phyloP scores from a whole-genome alignment of 148 eudicot species.

The Heliosperma pusillum region DNA sequence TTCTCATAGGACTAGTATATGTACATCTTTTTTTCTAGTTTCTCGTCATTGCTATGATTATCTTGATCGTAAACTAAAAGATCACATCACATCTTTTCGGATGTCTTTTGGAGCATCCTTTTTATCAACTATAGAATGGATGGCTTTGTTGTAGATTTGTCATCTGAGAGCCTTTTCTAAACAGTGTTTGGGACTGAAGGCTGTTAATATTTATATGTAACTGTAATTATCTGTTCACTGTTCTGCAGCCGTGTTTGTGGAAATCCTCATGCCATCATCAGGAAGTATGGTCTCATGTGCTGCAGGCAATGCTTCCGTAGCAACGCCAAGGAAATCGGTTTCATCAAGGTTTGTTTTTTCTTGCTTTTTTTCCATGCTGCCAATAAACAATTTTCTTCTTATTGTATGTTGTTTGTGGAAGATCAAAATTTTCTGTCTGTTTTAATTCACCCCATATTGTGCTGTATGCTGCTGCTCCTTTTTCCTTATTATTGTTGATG shows the following conservation, averaged over 20 bases:
- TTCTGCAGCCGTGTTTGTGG: constrained; percentile 31
- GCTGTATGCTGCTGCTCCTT: neutral
- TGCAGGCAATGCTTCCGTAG: constrained; percentile 36
- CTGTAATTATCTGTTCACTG: neutral
- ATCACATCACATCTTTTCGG: too few relatives aligned
- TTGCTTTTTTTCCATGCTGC: neutral
- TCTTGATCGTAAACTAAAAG: too few relatives aligned
- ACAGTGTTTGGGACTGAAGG: neutral
- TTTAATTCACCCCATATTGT: too few relatives aligned
- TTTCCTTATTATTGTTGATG: too few relatives aligned
- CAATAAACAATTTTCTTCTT: neutral
- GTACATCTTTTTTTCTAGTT: too few relatives aligned
- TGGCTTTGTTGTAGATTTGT: too few relatives aligned
- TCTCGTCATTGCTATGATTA: too few relatives aligned
- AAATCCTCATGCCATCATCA: constrained; percentile 31
- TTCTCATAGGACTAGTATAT: too few relatives aligned
- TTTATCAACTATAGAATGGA: too few relatives aligned
- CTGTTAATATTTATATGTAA: neutral
- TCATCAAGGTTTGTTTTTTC: constrained; percentile 25
- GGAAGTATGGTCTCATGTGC: constrained; percentile 36
- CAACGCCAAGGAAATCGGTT: constrained; percentile 34
- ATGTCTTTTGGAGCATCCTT: too few relatives aligned
- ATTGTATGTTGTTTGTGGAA: neutral
- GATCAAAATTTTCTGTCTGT: too few relatives aligned
- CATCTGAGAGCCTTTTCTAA: neutral